Percentiles rank a stretch among this genome's conserved stretches.
Conservation (phyloP, 805 yeast species). For the Candida insectorum region DNA sequence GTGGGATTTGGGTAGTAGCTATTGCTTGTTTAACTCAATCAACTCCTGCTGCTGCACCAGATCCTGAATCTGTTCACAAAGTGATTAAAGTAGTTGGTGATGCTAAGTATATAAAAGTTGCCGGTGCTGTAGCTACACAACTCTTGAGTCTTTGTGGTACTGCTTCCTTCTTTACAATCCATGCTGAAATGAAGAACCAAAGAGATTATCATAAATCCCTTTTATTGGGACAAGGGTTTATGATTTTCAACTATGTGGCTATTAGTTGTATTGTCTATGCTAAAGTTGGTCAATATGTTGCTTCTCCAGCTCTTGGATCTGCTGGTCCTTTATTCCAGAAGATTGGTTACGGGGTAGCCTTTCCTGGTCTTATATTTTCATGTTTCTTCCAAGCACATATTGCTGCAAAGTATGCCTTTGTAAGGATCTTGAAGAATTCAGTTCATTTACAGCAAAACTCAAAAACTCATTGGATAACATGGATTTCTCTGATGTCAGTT, state of each 20-base stretch:
- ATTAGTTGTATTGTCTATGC: slow-evolving; percentile 10
- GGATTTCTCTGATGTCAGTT: slow-evolving; percentile 9
- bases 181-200: slow-evolving; percentile 12
- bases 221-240: slow-evolving; percentile 11
- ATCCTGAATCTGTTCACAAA: slow-evolving; percentile 5
- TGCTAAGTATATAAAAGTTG: slow-evolving; percentile 5
- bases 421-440: slow-evolving; percentile 9
- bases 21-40: slow-evolving; percentile 11
- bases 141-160: slow-evolving; percentile 11
- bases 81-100: slow-evolving; percentile 7
- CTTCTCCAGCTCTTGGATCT: slow-evolving; percentile 13
- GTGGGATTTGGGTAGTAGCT: slow-evolving; percentile 10
- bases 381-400: slow-evolving; percentile 12
- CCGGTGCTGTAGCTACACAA: slow-evolving; percentile 10
- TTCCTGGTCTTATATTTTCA: slow-evolving; percentile 11
- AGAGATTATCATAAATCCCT: slow-evolving; percentile 8
- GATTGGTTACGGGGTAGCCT: slow-evolving; percentile 9
- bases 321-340: slow-evolving; percentile 11
- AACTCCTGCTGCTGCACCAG: slow-evolving; percentile 9
- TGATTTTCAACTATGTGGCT: slow-evolving; percentile 10
- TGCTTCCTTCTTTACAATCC: slow-evolving; percentile 9
- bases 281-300: slow-evolving; percentile 11
- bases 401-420: slow-evolving; percentile 11
- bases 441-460: slow-evolving; percentile 10
- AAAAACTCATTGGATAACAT: slow-evolving; percentile 9